phyloP scores from a whole-genome alignment of 2,329 filamentous ascomycete species.

The Exophiala aquamarina region DNA sequence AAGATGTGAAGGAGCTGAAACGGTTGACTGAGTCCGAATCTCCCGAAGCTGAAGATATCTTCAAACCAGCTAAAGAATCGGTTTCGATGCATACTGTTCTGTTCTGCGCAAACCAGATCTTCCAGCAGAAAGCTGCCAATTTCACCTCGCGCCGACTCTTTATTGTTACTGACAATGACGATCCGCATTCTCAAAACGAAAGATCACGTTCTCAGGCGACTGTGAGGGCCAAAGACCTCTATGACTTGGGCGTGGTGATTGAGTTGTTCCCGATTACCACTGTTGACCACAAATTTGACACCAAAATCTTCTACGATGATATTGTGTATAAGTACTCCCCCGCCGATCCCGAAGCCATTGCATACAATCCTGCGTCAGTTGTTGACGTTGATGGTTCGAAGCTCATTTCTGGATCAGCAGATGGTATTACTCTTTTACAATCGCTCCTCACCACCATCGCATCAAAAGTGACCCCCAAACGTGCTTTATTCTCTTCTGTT shows the following conservation, averaged over 20 bases:
- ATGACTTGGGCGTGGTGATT: constrained; percentile 87
- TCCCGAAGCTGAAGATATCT: constrained; percentile 59
- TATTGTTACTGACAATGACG: constrained; percentile 90
- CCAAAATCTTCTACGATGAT: constrained; percentile 91
- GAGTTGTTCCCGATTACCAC: constrained; percentile 87
- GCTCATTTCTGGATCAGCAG: constrained; percentile 65
- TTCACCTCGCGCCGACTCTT: constrained; percentile 93
- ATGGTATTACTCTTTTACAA: constrained; percentile 75
- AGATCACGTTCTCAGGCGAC: constrained; percentile 71
- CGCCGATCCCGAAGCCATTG: constrained; percentile 66
- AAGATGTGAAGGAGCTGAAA: constrained; percentile 79
- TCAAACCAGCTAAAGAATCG: constrained; percentile 67
- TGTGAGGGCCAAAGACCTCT: constrained; percentile 88
- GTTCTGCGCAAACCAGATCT: constrained; percentile 94
- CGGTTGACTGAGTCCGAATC: constrained; percentile 73
- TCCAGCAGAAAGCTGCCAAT: constrained; percentile 91
- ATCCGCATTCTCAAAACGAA: constrained; percentile 75
- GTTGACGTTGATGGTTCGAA: constrained; percentile 41
- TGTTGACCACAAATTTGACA: constrained; percentile 71
- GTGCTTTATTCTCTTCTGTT: constrained; percentile 83
- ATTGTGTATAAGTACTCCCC: constrained; percentile 81
- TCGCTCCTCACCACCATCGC: constrained; percentile 85
- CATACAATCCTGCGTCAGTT: constrained; percentile 43
- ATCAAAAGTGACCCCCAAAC: constrained; percentile 81
- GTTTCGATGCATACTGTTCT: constrained; percentile 85